Conservation (phyloP, 2,329 filamentous ascomycete genomes). For the Coniochaeta sp. region DNA sequence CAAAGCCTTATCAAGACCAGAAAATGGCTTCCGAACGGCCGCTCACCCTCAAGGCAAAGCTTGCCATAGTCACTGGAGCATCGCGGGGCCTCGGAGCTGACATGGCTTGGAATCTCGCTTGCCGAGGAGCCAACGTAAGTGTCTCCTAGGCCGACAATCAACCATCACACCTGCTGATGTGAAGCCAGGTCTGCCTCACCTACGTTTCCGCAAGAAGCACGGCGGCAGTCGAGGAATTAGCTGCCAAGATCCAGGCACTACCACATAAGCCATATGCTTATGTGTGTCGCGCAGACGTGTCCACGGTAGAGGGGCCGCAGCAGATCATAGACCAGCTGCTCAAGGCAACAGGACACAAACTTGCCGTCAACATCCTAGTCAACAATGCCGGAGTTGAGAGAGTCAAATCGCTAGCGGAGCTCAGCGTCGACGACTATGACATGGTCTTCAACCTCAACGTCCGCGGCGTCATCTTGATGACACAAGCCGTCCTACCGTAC, state of each 20-base stretch:
- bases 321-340: conserved; percentile 12
- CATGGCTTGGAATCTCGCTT: conserved; percentile 24
- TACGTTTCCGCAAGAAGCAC: conserved; percentile 44
- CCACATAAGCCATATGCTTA: conserved; percentile 14
- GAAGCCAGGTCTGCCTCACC: conserved; percentile 38
- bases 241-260: conserved; percentile 46
- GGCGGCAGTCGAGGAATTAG: conserved; percentile 43
- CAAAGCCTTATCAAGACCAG: neutral
- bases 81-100: conserved; percentile 28
- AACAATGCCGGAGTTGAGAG: conserved; percentile 29
- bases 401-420: conserved; percentile 27
- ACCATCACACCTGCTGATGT: neutral
- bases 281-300: conserved; percentile 13
- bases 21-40: neutral
- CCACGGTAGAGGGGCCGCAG: conserved; percentile 12
- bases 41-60: conserved; percentile 19
- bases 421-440: conserved; percentile 42
- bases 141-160: neutral
- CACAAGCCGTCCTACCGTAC: conserved; percentile 43
- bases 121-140: conserved; percentile 18
- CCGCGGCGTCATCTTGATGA: conserved; percentile 44
- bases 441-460: conserved; percentile 51
- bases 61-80: conserved; percentile 33
- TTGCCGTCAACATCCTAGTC: conserved; percentile 22
- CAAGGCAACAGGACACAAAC: conserved; percentile 8